A percentile compares a stretch with the other conserved stretches of the same genome.
These are phyloP conservation scores for Talaromyces atroroseus DNA, from an alignment of 2,329 filamentous ascomycete species.

Conservation along the genomic window DNA sequence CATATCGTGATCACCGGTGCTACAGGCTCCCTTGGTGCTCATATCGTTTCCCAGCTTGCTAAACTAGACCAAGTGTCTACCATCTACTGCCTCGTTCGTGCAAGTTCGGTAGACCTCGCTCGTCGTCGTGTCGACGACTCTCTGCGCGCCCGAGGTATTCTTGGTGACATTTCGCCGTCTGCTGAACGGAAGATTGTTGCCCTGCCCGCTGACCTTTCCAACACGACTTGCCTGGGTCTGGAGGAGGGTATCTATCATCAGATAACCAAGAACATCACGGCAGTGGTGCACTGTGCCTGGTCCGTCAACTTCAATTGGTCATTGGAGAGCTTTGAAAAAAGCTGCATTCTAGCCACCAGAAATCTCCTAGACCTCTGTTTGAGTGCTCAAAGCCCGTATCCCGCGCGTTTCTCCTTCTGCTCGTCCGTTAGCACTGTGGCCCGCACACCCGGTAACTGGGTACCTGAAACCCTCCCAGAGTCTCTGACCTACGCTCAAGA, in stretches of 20 bases:
- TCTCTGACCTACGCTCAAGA: constrained; percentile 34
- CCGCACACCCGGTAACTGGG: constrained; percentile 23
- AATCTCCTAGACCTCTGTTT: constrained; percentile 39
- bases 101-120: constrained; percentile 37
- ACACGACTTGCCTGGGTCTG: constrained; percentile 45
- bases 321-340: constrained; percentile 49
- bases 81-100: constrained; percentile 56
- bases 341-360: constrained; percentile 45
- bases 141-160: constrained; percentile 34
- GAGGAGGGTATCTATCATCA: constrained; percentile 33
- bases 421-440: constrained; percentile 46
- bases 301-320: constrained; percentile 58
- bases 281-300: constrained; percentile 62
- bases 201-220: constrained; percentile 43
- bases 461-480: constrained; percentile 33
- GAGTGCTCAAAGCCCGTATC: constrained; percentile 18
- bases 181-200: constrained; percentile 40
- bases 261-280: constrained; percentile 41
- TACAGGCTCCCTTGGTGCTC: constrained; percentile 60
- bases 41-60: constrained; percentile 47
- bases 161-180: constrained; percentile 14
- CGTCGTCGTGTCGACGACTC: constrained; percentile 41
- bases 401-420: constrained; percentile 45
- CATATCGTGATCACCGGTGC: constrained; percentile 54
- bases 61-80: constrained; percentile 30